These are phyloP conservation scores for Fusarium luffae DNA, from an alignment of 2,329 filamentous ascomycete genomes.

Conservation along the genomic window DNA sequence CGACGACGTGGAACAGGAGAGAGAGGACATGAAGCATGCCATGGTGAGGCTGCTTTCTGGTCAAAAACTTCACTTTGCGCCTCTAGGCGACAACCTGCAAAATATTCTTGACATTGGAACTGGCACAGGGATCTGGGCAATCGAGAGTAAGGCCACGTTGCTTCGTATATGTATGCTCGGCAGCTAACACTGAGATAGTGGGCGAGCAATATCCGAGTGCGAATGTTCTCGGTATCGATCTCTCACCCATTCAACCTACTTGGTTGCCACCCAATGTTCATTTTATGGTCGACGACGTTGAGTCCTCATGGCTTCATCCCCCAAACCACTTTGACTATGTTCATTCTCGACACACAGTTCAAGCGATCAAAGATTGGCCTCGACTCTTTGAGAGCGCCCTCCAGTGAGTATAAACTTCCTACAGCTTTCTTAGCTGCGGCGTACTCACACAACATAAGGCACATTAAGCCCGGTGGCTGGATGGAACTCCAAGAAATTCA, in stretches of 20 bases:
- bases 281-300: constrained; percentile 68
- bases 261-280: constrained; percentile 66
- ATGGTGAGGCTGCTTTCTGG: constrained; percentile 62
- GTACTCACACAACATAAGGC: constrained; percentile 47
- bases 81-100: constrained; percentile 59
- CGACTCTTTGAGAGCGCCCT: constrained; percentile 54
- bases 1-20: constrained; percentile 68
- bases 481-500: constrained; percentile 66
- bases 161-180: not conserved
- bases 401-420: constrained; percentile 26
- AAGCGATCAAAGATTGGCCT: constrained; percentile 67
- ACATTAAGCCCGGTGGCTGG: constrained; percentile 66
- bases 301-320: constrained; percentile 66
- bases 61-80: constrained; percentile 63
- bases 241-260: constrained; percentile 62
- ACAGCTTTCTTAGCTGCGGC: not conserved
- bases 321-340: constrained; percentile 69
- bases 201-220: constrained; percentile 58
- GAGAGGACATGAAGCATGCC: constrained; percentile 67
- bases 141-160: constrained; percentile 57
- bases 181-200: constrained; percentile 51
- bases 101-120: constrained; percentile 68
- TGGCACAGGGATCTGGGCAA: constrained; percentile 69
- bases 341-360: constrained; percentile 67
- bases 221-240: constrained; percentile 57